Conservation (phyloP, 2,329 filamentous ascomycete genomes). For the Allantophomopsis cytisporea region DNA sequence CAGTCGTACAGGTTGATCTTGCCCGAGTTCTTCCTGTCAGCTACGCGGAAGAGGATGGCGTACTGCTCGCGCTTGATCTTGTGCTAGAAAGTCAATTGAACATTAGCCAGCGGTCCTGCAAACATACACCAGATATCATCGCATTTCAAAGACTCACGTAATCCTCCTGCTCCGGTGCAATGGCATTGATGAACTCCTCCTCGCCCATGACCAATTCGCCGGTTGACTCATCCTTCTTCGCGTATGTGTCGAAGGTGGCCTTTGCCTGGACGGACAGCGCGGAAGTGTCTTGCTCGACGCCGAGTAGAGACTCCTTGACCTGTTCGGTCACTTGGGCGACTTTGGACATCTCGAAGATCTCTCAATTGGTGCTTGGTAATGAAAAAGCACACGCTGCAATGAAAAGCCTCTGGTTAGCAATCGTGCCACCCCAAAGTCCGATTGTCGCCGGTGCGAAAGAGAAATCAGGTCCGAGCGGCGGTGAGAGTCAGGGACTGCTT, state of each 20-base stretch:
- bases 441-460: too few species aligned
- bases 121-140: not conserved
- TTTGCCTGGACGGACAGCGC: constrained; percentile 64
- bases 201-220: constrained; percentile 72
- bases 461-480: too few species aligned
- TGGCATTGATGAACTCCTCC: constrained; percentile 80
- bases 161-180: constrained; percentile 77
- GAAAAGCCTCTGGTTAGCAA: too few species aligned
- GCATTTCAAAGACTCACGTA: constrained; percentile 52
- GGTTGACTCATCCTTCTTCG: constrained; percentile 58
- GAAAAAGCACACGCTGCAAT: too few species aligned
- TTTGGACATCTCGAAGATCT: constrained; percentile 11
- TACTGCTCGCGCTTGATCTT: constrained; percentile 98
- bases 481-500: too few species aligned
- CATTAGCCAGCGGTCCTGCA: constrained; percentile 14
- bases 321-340: constrained; percentile 31
- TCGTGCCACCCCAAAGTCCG: too few species aligned
- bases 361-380: too few species aligned
- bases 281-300: constrained; percentile 30
- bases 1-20: constrained; percentile 74
- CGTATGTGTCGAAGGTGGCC: constrained; percentile 63
- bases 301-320: constrained; percentile 71
- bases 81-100: constrained; percentile 42
- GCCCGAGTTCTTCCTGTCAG: constrained; percentile 64
- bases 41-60: constrained; percentile 81